Base-by-base conservation (phyloP, 805 yeast species). In the Candida railenensis region DNA sequence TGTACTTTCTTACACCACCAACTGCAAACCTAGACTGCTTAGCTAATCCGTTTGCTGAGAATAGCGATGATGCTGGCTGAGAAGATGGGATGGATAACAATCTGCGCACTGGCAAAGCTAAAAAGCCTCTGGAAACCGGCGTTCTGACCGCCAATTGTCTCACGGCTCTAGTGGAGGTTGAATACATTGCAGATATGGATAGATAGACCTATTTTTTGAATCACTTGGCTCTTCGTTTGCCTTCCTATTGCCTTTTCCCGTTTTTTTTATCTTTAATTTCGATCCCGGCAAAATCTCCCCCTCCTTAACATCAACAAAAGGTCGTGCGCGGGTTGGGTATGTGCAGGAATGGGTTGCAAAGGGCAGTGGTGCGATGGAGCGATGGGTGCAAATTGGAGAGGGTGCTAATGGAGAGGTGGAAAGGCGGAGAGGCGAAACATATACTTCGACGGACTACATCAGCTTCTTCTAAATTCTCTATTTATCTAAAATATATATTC, bases 1-100 rank as follows among this genome's bases (percentile, higher is more conserved):
- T 62, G 60, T 71, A 72, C 54, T 67, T 63, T 30, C 32, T 43
- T 4, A 20, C 14, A 15, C 20, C 41, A 8, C 16, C n/a, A 34
- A 51, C 52, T 34, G 34, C 12, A 22, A 14, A 5, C 11, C 40
- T 9, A 46, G 38, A 36, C 42, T 9, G 41, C 38, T n/a, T 20
- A 32, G 20, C 20, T 38, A n/a, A 16, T 22, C 32, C 28, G 22
- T 39, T 15, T 19, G 39, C 25, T n/a, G 40, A 33, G 22, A 19
- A 16, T 34, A 25, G 42, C n/a, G n/a, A 37, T 37, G 40, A 37
- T 19, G 25, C 14, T 5, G n/a, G 22, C 20, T 19, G 25, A 5
- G 25, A 37, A 7, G 18, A 11, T 7, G 25, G 15, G 22, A 8
- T 40, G 36, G 19, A 20, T 16, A 28, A n/a, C 32, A 28, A 22